A percentile compares a stretch with the other conserved stretches of the same genome.
Evolutionary conservation across 768 basidiomycete genomes (phyloP).

Genomic region (Dentipellis sp.): DNA sequence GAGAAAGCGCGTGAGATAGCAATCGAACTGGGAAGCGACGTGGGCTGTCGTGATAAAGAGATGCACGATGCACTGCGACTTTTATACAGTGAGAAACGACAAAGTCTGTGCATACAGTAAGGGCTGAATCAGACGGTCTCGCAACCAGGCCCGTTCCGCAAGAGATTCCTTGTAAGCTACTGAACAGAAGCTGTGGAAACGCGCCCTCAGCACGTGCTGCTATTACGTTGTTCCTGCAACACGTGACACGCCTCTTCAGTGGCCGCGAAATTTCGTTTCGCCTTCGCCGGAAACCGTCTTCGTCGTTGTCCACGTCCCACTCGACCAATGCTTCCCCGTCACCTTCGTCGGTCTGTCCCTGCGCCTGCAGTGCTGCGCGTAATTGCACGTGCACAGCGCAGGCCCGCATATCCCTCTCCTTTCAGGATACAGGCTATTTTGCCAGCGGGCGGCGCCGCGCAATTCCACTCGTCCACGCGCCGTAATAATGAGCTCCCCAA

Average conservation of each 20-base stretch:
- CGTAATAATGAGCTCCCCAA: conserved; percentile 62
- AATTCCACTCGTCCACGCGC: conserved; percentile 60
- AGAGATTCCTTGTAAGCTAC: background rate
- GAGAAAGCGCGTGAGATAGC: background rate
- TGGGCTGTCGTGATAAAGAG: too few relatives aligned
- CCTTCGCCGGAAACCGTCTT: background rate
- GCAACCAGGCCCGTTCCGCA: background rate
- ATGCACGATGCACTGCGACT: background rate
- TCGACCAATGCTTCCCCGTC: conserved; percentile 36
- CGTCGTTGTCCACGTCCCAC: background rate
- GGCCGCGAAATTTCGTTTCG: background rate
- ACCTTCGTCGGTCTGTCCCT: conserved; percentile 31
- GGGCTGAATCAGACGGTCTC: background rate
- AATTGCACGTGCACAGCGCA: conserved; percentile 14
- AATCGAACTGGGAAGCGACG: too few relatives aligned
- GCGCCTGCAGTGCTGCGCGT: conserved; percentile 17
- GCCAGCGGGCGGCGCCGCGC: conserved; percentile 17
- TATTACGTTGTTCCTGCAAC: background rate
- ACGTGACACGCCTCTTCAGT: background rate
- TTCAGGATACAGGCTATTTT: background rate
- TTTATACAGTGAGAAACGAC: background rate
- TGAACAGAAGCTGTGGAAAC: background rate
- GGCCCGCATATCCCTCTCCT: conserved; percentile 17
- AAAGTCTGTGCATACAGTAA: background rate
- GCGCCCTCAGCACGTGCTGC: background rate